These are phyloP conservation scores for Calonectria naviculata DNA, from an alignment of 2,329 filamentous ascomycete genomes.

Conservation along the genomic window DNA sequence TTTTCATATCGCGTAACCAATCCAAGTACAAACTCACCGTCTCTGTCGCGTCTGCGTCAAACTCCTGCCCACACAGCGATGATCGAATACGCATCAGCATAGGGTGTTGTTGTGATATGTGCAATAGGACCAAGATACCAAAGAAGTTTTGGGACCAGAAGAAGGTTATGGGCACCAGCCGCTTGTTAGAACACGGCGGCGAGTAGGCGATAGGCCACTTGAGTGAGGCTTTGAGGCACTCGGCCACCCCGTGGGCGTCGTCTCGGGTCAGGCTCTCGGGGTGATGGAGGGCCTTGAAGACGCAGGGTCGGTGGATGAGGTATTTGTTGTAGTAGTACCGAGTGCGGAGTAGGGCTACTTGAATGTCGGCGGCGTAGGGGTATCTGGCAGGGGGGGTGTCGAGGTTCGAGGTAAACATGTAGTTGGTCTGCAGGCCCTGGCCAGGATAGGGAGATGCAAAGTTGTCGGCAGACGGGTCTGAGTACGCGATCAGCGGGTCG, in stretches of 20 bases:
- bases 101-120: slow-evolving; percentile 63
- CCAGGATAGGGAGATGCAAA: slow-evolving; percentile 32
- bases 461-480: slow-evolving; percentile 29
- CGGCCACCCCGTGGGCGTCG: slow-evolving; percentile 65
- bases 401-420: slow-evolving; percentile 39
- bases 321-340: slow-evolving; percentile 70
- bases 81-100: slow-evolving; percentile 61
- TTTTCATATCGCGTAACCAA: slow-evolving; percentile 69
- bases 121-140: slow-evolving; percentile 66
- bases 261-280: slow-evolving; percentile 64
- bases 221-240: slow-evolving; percentile 67
- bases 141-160: slow-evolving; percentile 73
- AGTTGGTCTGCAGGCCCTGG: slow-evolving; percentile 31
- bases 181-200: slow-evolving; percentile 66
- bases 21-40: slow-evolving; percentile 66
- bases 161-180: slow-evolving; percentile 68
- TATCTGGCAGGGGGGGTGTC: slow-evolving; percentile 49
- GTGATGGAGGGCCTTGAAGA: slow-evolving; percentile 70
- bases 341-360: slow-evolving; percentile 66
- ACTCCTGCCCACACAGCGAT: slow-evolving; percentile 57
- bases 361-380: slow-evolving; percentile 64
- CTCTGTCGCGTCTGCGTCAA: slow-evolving; percentile 62
- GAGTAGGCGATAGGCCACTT: slow-evolving; percentile 70
- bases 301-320: slow-evolving; percentile 66
- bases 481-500: slow-evolving; percentile 50